Conservation (phyloP, 2,329 filamentous ascomycete genomes). For the Cladorrhinum sp. region DNA sequence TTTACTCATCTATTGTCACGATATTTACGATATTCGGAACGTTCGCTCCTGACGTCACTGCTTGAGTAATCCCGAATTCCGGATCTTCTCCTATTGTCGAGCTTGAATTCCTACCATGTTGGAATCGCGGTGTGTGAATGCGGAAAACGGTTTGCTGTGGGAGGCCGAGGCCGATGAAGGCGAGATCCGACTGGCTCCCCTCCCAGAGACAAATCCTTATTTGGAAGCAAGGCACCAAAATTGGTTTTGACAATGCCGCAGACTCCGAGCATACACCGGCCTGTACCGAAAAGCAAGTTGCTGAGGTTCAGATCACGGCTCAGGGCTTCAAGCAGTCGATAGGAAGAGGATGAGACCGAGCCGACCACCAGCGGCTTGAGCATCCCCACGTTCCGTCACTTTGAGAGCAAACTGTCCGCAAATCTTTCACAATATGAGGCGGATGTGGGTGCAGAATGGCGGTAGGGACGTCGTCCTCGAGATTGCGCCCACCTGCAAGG, state of each 20-base stretch:
- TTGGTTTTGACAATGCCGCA: background rate
- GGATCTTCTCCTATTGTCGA: background rate
- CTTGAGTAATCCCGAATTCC: background rate
- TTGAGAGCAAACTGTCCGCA: conserved; percentile 8
- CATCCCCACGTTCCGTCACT: conserved; percentile 4
- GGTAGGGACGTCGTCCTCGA: conserved; percentile 15
- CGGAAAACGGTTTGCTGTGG: background rate
- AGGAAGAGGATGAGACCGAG: conserved; percentile 1
- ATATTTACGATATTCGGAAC: background rate
- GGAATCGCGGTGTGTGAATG: background rate
- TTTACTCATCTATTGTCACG: conserved; percentile 7
- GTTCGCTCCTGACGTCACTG: conserved; percentile 5
- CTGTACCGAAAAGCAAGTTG: background rate
- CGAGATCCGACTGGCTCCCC: background rate
- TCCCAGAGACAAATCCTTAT: background rate
- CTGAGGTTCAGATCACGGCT: background rate
- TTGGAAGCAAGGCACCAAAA: background rate
- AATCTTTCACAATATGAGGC: conserved; percentile 10
- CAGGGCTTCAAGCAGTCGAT: conserved; percentile 18
- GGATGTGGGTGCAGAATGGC: conserved; percentile 19
- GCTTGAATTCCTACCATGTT: background rate
- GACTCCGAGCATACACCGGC: background rate
- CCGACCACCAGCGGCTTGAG: conserved; percentile 15
- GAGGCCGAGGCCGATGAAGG: background rate
- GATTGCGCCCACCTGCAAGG: conserved; percentile 10